Conservation (phyloP, 305 asterid genomes). For the Fraxinus paxiana region DNA sequence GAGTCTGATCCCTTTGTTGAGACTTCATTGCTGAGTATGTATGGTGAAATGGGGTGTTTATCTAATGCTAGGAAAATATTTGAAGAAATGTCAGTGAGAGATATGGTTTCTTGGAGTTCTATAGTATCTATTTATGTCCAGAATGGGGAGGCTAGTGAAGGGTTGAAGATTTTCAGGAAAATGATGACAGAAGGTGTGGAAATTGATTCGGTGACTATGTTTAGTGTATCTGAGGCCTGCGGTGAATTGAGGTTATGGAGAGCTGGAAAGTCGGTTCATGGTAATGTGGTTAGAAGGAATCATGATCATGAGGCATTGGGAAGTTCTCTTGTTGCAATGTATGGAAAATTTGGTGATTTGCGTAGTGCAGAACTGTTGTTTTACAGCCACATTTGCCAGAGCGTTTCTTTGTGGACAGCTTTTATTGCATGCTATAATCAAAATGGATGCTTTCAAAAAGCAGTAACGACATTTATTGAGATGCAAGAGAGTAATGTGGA, state of each 20-base stretch:
- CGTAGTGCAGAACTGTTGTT: conserved; percentile 50
- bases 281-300: conserved; percentile 45
- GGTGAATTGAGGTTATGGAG: conserved; percentile 54
- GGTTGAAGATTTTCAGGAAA: conserved; percentile 46
- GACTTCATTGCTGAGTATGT: conserved; percentile 67
- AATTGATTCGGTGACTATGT: conserved; percentile 65
- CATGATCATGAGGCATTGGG: conserved; percentile 45
- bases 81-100: conserved; percentile 57
- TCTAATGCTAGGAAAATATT: conserved; percentile 50
- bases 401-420: conserved; percentile 62
- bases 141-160: conserved; percentile 44
- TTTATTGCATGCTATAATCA: conserved; percentile 75
- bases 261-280: conserved; percentile 58
- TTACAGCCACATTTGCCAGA: conserved; percentile 25
- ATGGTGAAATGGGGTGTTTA: conserved; percentile 62
- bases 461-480: conserved; percentile 35
- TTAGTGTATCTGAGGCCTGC: conserved; percentile 71
- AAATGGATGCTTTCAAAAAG: conserved; percentile 50
- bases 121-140: conserved; percentile 45
- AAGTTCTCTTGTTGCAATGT: conserved; percentile 80
- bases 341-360: conserved; percentile 65
- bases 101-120: conserved; percentile 76
- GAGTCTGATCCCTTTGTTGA: conserved; percentile 54
- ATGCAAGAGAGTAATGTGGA: conserved; percentile 45
- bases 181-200: conserved; percentile 54